A percentile compares a stretch with the other conserved stretches of the same genome.
These are phyloP conservation scores for Pseudogymnoascus pannorum DNA, from an alignment of 2,329 filamentous ascomycete species.

Conservation along the genomic window DNA sequence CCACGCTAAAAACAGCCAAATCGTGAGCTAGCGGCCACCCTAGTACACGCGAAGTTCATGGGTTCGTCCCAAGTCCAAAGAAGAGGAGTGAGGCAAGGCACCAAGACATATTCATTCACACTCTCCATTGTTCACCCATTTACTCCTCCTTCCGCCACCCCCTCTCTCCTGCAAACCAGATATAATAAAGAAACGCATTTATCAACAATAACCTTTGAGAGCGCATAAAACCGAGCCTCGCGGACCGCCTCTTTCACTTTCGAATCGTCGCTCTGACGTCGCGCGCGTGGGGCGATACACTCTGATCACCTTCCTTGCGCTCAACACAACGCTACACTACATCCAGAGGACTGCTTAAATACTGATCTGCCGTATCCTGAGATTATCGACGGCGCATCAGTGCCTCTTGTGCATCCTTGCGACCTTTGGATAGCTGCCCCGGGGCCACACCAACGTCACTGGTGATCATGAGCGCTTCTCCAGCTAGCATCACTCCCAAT, in stretches of 20 bases:
- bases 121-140: constrained; percentile 1
- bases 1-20: constrained; percentile 1
- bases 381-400: not conserved
- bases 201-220: not conserved
- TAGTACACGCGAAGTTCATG: constrained; percentile 5
- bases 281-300: constrained; percentile 1
- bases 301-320: not conserved
- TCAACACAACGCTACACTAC: not conserved
- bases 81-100: not conserved
- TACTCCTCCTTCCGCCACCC: not conserved
- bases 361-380: not conserved
- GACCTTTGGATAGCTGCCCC: not conserved
- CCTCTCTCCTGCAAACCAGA: not conserved
- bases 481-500: constrained; percentile 36
- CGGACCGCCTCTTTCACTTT: not conserved
- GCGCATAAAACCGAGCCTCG: not conserved
- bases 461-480: constrained; percentile 35
- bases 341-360: not conserved
- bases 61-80: constrained; percentile 2
- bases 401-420: constrained; percentile 3
- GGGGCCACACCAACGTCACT: not conserved
- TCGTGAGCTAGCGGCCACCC: not conserved
- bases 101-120: not conserved
- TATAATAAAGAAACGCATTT: not conserved
- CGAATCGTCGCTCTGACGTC: constrained; percentile 1